phyloP scores from a whole-genome alignment of 176 grass and related monocot species.

The Pontederia crassipes region DNA sequence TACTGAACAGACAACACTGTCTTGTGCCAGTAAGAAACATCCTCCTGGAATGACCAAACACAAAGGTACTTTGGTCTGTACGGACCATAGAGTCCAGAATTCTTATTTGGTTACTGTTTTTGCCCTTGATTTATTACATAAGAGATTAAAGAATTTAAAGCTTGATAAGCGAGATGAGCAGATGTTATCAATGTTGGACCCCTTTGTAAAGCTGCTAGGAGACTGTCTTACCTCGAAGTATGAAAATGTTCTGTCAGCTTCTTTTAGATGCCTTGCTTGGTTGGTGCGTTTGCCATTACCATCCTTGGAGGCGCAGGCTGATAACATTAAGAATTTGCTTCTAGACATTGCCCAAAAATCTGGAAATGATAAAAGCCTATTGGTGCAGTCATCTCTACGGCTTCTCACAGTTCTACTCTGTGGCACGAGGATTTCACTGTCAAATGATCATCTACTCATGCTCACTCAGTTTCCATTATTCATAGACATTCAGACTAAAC shows the following conservation, averaged over 20 bases:
- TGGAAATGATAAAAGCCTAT: slow-evolving; percentile 52
- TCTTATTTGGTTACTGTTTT: slow-evolving; percentile 64
- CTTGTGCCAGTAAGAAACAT: slow-evolving; percentile 22
- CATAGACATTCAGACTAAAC: slow-evolving; percentile 84
- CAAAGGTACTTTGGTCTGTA: slow-evolving; percentile 21
- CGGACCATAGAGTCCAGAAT: slow-evolving; percentile 32
- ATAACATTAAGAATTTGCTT: slow-evolving; percentile 65
- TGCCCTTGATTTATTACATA: slow-evolving; percentile 61
- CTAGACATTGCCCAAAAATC: slow-evolving; percentile 75
- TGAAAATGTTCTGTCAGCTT: slow-evolving; percentile 59
- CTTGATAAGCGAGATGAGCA: slow-evolving; percentile 49
- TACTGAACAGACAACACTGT: slow-evolving; percentile 24
- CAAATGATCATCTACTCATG: slow-evolving; percentile 66
- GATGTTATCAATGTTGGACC: slow-evolving; percentile 74
- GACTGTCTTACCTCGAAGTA: slow-evolving; percentile 81
- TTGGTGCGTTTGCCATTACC: slow-evolving; percentile 78
- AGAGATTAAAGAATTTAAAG: slow-evolving; percentile 72
- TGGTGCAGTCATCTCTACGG: slow-evolving; percentile 74
- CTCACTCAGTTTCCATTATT: slow-evolving; percentile 74
- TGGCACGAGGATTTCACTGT: slow-evolving; percentile 65
- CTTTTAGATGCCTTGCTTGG: slow-evolving; percentile 67
- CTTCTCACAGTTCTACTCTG: slow-evolving; percentile 68
- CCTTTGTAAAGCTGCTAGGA: slow-evolving; percentile 61
- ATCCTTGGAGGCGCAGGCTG: slow-evolving; percentile 52
- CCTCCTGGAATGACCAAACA: slow-evolving; percentile 7